Base-by-base conservation (phyloP, 2,329 filamentous ascomycete genomes). In the Sphaceloma murrayae region DNA sequence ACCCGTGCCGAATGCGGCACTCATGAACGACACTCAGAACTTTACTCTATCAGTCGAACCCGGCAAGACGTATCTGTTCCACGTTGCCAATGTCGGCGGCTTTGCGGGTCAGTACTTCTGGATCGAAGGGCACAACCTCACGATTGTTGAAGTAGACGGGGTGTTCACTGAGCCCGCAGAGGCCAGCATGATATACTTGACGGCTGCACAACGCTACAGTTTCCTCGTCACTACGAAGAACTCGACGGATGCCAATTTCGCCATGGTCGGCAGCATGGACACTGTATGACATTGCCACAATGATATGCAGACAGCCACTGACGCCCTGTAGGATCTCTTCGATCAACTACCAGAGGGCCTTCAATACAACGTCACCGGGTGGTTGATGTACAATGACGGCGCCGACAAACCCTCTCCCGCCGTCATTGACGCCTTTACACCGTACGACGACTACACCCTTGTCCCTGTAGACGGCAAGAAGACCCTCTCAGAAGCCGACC, bases 381-480 rank as follows among this genome's bases (percentile, higher is more conserved):
- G 67, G 68, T 62, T 78, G 1, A 63, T 75, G 1, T 78, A 78
- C 48, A 67, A 77, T 45, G 61, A 68, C 3, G 51, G 56, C 0
- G 67, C 69, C 36, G 13, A 58, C 62, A 0, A 61, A 68, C 34
- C 70, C 67, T 4, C 67, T 0, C 67, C 84, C 1, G 68, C 72
- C 0, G 47, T 69, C 0, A 57, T 87, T 2, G 69, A 80, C 33
- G 71, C 74, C 9, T 77, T 85, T 36, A 63, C 79, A 17, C 73
- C 78, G 1, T 79, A 82, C 47, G 85, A 94, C 53, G 87, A 94
- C 56, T 77, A 82, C 50, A 70, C 63, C 0, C 72, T 94, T 0
- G 69, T 80, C 1, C 82, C 87, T 0, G 69, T 74, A 45, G 85
- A 93, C 56, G 72, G 75, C 34, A 65, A 76, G 60, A 64, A 69